phyloP scores from a whole-genome alignment of 2,329 filamentous ascomycete species.

The Colletotrichum endophyticum region DNA sequence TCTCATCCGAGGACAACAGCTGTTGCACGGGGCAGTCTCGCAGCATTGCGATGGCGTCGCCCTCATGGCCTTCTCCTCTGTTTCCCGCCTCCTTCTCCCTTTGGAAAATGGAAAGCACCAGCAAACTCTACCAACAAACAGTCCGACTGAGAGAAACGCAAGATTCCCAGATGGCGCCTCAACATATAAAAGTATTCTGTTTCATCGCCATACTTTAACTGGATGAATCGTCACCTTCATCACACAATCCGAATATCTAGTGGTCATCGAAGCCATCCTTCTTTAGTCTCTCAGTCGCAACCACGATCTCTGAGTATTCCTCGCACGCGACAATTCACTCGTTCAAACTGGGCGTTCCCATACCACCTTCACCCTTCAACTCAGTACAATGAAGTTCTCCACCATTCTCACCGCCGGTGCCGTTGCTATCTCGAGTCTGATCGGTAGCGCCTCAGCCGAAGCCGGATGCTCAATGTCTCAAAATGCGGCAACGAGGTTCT shows the following conservation, averaged over 20 bases:
- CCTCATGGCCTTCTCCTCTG: neutral
- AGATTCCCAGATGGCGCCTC: neutral
- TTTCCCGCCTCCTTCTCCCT: neutral
- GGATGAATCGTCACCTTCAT: neutral
- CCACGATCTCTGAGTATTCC: neutral
- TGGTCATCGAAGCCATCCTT: neutral
- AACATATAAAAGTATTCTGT: neutral
- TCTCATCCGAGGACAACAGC: neutral
- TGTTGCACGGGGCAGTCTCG: neutral
- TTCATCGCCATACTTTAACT: neutral
- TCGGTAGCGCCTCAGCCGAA: neutral
- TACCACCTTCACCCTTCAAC: neutral
- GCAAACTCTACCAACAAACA: neutral
- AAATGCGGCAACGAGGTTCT: neutral
- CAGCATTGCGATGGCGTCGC: neutral
- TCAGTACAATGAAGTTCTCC: neutral
- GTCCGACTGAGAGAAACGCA: accelerated
- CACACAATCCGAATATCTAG: neutral
- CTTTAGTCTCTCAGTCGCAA: neutral
- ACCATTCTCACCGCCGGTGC: neutral
- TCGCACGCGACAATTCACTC: neutral
- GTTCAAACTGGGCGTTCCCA: neutral
- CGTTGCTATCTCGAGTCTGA: neutral
- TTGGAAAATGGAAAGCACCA: neutral
- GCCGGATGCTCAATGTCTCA: neutral